These are phyloP conservation scores for Nidularia sp. DNA, from an alignment of 768 basidiomycete species.

Conservation along the genomic window DNA sequence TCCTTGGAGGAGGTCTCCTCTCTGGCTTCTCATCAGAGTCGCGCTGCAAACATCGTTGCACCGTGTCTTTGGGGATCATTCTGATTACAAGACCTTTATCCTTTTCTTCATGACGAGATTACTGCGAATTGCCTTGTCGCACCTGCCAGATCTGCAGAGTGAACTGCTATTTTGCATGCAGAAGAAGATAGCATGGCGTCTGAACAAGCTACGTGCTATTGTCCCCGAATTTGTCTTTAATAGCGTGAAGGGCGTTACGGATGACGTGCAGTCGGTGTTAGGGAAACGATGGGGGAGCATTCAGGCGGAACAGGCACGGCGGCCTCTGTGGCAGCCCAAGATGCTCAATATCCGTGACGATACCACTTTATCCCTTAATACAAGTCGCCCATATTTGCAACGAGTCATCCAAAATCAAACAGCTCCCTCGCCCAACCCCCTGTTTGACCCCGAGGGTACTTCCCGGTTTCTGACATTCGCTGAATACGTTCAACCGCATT, in stretches of 20 bases:
- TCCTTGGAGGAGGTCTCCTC: conserved; percentile 46
- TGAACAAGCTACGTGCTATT: conserved; percentile 30
- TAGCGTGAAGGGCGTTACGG: conserved; percentile 12
- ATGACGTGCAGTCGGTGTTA: conserved; percentile 15
- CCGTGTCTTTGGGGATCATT: conserved; percentile 14
- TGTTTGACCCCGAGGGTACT: conserved; percentile 12
- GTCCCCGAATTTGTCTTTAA: conserved; percentile 12
- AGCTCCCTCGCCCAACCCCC: neutral
- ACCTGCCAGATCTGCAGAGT: conserved; percentile 14
- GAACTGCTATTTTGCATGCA: conserved; percentile 27
- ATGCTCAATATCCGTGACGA: conserved; percentile 22
- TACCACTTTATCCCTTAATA: conserved; percentile 23
- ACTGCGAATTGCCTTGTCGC: conserved; percentile 12
- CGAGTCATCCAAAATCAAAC: conserved; percentile 5
- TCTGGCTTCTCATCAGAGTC: conserved; percentile 48
- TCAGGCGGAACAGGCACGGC: conserved; percentile 14
- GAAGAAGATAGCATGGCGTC: conserved; percentile 30
- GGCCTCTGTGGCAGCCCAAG: conserved; percentile 16
- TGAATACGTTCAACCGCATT: conserved; percentile 6
- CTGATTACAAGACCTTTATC: conserved; percentile 45
- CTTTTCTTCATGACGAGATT: conserved; percentile 30
- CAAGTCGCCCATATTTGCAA: conserved; percentile 20
- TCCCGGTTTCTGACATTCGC: conserved; percentile 9
- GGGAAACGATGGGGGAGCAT: conserved; percentile 28
- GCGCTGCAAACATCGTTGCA: conserved; percentile 27